A percentile compares a stretch with the other conserved stretches of the same genome.
These are phyloP conservation scores for Maudiozyma saulgeensis DNA, from an alignment of 805 yeast genomes.

Conservation along the genomic window DNA sequence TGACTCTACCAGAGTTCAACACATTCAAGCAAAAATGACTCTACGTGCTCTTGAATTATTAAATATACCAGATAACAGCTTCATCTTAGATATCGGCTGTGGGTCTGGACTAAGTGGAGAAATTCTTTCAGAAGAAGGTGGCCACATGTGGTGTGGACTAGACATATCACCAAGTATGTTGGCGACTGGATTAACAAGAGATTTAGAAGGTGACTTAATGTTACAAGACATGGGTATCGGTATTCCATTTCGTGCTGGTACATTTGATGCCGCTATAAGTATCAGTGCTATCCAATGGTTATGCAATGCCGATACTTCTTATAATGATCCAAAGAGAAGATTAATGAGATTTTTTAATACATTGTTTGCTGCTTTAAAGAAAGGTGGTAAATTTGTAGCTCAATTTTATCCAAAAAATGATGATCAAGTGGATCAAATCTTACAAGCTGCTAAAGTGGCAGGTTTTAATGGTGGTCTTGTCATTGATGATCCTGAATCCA, in stretches of 20 bases:
- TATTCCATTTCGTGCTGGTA: constrained; percentile 89
- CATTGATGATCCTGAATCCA: constrained; percentile 87
- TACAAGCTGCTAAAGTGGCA: constrained; percentile 79
- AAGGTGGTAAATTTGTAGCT: constrained; percentile 96
- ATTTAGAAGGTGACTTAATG: constrained; percentile 86
- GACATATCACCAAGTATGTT: constrained; percentile 95
- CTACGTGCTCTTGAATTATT: constrained; percentile 82
- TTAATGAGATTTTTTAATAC: constrained; percentile 77
- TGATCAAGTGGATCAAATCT: constrained; percentile 65
- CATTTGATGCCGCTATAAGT: constrained; percentile 92
- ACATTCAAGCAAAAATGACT: constrained; percentile 97
- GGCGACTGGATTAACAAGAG: constrained; percentile 87
- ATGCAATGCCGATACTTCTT: constrained; percentile 84
- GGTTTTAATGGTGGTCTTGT: constrained; percentile 96
- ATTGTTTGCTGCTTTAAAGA: constrained; percentile 69
- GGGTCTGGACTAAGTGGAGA: constrained; percentile 96
- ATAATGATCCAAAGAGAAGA: constrained; percentile 76
- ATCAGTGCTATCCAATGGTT: constrained; percentile 97
- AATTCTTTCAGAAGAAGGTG: constrained; percentile 81
- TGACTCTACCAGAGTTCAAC: constrained; percentile 90
- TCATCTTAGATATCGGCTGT: constrained; percentile 86
- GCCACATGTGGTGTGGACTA: constrained; percentile 87
- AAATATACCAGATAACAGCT: constrained; percentile 58
- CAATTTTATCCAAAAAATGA: constrained; percentile 95
- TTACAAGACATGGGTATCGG: constrained; percentile 91